phyloP scores from a whole-genome alignment of 2,329 filamentous ascomycete species.

The Talaromyces sp. region DNA sequence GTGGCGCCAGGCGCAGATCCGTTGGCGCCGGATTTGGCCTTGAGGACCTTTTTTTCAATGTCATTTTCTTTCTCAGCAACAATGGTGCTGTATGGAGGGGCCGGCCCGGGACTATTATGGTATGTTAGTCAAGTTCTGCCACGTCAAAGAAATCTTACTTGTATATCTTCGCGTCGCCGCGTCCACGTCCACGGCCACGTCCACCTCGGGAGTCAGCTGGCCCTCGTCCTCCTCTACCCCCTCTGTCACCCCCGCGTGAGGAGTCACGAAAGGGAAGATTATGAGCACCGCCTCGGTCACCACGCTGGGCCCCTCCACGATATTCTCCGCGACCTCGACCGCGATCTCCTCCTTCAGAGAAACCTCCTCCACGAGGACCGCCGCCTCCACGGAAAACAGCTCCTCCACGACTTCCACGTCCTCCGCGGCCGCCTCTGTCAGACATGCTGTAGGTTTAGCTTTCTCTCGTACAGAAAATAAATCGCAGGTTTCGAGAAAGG shows the following conservation, averaged over 20 bases:
- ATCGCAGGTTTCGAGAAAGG: neutral
- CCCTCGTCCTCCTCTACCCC: neutral
- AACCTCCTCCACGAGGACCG: slow-evolving; percentile 1
- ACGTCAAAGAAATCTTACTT: slow-evolving; percentile 3
- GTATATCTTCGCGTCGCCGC: slow-evolving; percentile 18
- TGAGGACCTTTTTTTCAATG: slow-evolving; percentile 6
- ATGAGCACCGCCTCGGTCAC: neutral
- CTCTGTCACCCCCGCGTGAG: neutral
- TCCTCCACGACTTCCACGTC: neutral
- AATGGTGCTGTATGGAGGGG: neutral
- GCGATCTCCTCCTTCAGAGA: neutral
- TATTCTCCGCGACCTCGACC: slow-evolving; percentile 22
- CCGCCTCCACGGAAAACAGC: neutral
- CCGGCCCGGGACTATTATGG: neutral
- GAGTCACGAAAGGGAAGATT: neutral
- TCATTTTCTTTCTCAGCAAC: slow-evolving; percentile 9
- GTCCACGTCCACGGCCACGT: slow-evolving; percentile 21
- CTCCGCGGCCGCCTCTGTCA: neutral
- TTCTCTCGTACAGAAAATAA: neutral
- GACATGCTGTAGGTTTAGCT: neutral
- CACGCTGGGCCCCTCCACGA: slow-evolving; percentile 6
- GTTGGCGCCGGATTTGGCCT: neutral
- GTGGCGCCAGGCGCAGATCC: neutral
- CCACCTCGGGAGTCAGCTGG: neutral
- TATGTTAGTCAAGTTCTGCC: neutral